Evolutionary conservation across 768 basidiomycete genomes (phyloP), one percentile per base, ranked within the genome.

Genomic region (Fibroporia radiculosa): DNA sequence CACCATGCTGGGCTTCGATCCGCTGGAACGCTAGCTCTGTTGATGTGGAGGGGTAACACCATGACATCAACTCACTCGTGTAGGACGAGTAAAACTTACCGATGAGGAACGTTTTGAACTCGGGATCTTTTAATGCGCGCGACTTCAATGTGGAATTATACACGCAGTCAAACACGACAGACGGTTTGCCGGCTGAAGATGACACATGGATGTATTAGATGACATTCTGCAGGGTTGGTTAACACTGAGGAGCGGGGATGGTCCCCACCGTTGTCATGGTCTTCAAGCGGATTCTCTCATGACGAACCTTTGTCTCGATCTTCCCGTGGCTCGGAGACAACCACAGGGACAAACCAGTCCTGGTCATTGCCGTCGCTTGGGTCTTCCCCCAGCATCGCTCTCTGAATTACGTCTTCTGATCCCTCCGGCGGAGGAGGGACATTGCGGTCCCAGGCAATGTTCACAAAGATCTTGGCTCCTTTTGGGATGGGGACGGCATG

Each of bases 151-250:
- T 67, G 0, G 70, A 50, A 52, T 84, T 73, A 61, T 77, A 80
- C 1, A 89, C 67, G 50, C 80, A 81, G 61, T 90, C 88, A 52
- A 90, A 81, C 4, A 89, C 82, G 28, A 84, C 56, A 4, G 78
- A 73, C 0, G 74, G 67, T 25, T 81, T 82, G 4, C 86, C 87
- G 51, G 80, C 87, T 89, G 26, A 48, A n/a, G 22, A 29, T 31
- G 31, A 39, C 19, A 50, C 41, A 44, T 47, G 26, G 23, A 41
- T 43, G 35, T 41, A 26, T 51, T 41, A 54, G 42, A 25, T 4
- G n/a, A n/a, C n/a, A n/a, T n/a, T n/a, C n/a, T n/a, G n/a, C n/a
- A n/a, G n/a, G n/a, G n/a, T n/a, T n/a, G n/a, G n/a, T n/a, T n/a
- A n/a, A n/a, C n/a, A n/a, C n/a, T n/a, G n/a, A n/a, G n/a, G n/a